phyloP scores from a whole-genome alignment of 2,329 filamentous ascomycete genomes.

The Curvularia eragrostidis region DNA sequence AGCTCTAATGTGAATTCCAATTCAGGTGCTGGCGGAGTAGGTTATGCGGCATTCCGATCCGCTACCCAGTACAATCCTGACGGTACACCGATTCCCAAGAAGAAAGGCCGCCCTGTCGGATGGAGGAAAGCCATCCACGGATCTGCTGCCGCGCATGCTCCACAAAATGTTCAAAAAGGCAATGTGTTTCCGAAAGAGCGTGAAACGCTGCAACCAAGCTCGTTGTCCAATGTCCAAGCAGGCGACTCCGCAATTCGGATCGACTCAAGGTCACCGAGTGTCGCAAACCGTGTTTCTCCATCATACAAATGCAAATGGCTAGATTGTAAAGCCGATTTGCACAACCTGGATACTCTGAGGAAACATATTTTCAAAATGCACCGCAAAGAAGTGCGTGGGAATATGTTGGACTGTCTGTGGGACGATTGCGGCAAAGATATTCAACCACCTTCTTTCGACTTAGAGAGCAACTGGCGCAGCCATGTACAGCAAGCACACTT shows the following conservation, averaged over 20 bases:
- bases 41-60: slow-evolving; percentile 54
- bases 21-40: slow-evolving; percentile 33
- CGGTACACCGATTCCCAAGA: slow-evolving; percentile 50
- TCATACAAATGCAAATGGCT: slow-evolving; percentile 66
- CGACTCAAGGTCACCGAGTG: slow-evolving; percentile 43
- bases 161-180: slow-evolving; percentile 33
- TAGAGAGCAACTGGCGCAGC: slow-evolving; percentile 53
- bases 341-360: slow-evolving; percentile 66
- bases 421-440: slow-evolving; percentile 48
- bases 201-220: slow-evolving; percentile 34
- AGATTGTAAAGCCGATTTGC: slow-evolving; percentile 63
- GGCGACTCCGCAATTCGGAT: slow-evolving; percentile 33
- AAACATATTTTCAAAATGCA: slow-evolving; percentile 67
- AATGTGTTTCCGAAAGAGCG: slow-evolving; percentile 17
- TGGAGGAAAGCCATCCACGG: slow-evolving; percentile 59
- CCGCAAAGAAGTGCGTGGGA: slow-evolving; percentile 43
- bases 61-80: slow-evolving; percentile 38
- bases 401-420: slow-evolving; percentile 57
- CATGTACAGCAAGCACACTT: slow-evolving; percentile 63
- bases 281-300: slow-evolving; percentile 34
- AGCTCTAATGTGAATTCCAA: slow-evolving; percentile 34
- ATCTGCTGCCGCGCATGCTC: slow-evolving; percentile 36
- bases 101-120: slow-evolving; percentile 57
- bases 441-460: slow-evolving; percentile 45
- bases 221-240: slow-evolving; percentile 32